Conservation (phyloP, 2,329 filamentous ascomycete species). For the Neopestalotiopsis sp. region DNA sequence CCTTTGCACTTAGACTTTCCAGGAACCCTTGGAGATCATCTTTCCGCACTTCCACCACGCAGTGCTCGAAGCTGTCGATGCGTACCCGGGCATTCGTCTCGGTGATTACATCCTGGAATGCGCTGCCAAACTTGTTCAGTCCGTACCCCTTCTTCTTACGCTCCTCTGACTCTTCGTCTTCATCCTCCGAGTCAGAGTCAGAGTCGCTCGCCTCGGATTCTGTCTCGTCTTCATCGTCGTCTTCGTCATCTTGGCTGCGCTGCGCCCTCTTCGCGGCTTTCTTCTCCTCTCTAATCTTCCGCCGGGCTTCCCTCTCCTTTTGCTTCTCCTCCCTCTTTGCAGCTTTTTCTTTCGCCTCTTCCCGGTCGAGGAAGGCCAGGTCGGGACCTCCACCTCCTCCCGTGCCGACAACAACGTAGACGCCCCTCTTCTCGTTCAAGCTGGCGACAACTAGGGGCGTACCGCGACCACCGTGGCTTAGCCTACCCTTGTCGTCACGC, state of each 20-base stretch:
- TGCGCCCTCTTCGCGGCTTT: constrained; percentile 61
- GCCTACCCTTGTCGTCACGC: constrained; percentile 72
- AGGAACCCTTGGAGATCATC: constrained; percentile 91
- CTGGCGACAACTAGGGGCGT: constrained; percentile 90
- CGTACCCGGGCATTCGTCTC: constrained; percentile 89
- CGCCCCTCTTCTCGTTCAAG: constrained; percentile 82
- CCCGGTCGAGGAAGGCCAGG: constrained; percentile 70
- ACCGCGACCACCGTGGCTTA: constrained; percentile 72
- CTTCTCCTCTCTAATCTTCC: constrained; percentile 64
- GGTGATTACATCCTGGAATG: constrained; percentile 92
- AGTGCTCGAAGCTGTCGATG: constrained; percentile 97
- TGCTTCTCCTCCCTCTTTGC: constrained; percentile 68
- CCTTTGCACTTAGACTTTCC: constrained; percentile 90
- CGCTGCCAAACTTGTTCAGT: constrained; percentile 88
- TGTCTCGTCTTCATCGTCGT: constrained; percentile 55
- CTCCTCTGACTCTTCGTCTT: constrained; percentile 61
- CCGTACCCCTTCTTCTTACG: constrained; percentile 70
- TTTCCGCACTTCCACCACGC: constrained; percentile 96
- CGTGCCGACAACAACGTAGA: constrained; percentile 93
- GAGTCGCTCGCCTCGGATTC: constrained; percentile 60
- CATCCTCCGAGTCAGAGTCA: constrained; percentile 52
- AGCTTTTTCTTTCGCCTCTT: constrained; percentile 66
- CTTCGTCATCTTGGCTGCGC: constrained; percentile 51
- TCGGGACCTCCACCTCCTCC: constrained; percentile 84
- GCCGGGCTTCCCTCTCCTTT: constrained; percentile 65